phyloP scores from a whole-genome alignment of 1,139 yeast genomes.

The Kluyveromyces sp. region DNA sequence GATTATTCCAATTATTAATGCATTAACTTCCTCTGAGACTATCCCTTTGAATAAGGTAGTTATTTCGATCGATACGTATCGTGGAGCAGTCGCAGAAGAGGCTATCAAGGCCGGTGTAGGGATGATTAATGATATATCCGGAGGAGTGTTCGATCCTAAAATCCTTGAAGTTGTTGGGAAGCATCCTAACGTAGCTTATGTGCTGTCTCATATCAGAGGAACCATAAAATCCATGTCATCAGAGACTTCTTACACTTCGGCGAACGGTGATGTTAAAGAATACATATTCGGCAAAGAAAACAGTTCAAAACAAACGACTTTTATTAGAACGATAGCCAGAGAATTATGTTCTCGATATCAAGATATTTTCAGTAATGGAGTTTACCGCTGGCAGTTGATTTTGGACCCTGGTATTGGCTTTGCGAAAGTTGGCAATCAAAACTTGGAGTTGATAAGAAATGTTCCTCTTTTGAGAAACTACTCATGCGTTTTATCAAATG shows the following conservation, averaged over 20 bases:
- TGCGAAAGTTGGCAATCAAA: conserved; percentile 69
- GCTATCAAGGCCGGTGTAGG: conserved; percentile 77
- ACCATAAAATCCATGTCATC: conserved; percentile 65
- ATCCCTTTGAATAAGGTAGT: conserved; percentile 39
- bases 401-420: conserved; percentile 95
- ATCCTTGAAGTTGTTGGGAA: conserved; percentile 66
- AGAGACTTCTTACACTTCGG: conserved; percentile 46
- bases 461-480: conserved; percentile 52
- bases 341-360: conserved; percentile 56
- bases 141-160: conserved; percentile 54
- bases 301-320: conserved; percentile 5
- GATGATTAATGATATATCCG: conserved; percentile 84
- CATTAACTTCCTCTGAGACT: conserved; percentile 43
- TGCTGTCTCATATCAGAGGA: conserved; percentile 83
- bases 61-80: conserved; percentile 79
- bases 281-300: conserved; percentile 19
- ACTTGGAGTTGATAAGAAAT: conserved; percentile 55
- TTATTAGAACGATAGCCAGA: conserved; percentile 44
- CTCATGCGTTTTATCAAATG: conserved; percentile 28
- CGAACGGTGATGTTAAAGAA: conserved; percentile 38
- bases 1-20: conserved; percentile 62
- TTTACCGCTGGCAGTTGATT: conserved; percentile 83
- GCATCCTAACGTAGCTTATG: conserved; percentile 61
- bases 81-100: conserved; percentile 64
- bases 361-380: conserved; percentile 56